Conservation (phyloP, 805 yeast genomes). For the Schizosaccharomyces octosporus region DNA sequence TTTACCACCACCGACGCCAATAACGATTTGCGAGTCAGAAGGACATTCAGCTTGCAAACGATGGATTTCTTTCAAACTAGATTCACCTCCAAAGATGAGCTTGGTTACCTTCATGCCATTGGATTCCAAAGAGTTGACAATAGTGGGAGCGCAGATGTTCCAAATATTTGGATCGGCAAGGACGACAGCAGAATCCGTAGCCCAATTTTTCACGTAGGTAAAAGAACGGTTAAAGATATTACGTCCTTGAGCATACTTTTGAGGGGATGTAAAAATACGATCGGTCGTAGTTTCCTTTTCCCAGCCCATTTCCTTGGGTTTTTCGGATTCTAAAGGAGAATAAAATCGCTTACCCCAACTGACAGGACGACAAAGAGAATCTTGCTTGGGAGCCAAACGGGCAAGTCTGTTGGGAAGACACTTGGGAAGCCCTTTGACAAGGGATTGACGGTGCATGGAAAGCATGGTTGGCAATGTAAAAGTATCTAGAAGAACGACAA, state of each 20-base stretch:
- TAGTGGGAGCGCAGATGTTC: background rate
- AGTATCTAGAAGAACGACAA: too few species aligned
- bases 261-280: background rate
- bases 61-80: background rate
- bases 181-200: background rate
- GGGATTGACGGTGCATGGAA: too few species aligned
- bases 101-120: background rate
- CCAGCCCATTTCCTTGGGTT: background rate
- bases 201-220: background rate
- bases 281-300: background rate
- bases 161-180: background rate
- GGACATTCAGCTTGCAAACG: background rate
- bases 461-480: too few species aligned
- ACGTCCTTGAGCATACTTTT: conserved; percentile 1
- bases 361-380: too few species aligned
- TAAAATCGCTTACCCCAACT: background rate
- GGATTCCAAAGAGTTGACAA: background rate
- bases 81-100: background rate
- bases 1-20: conserved; percentile 20
- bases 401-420: background rate
- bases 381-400: background rate
- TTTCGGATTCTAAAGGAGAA: background rate
- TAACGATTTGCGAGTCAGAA: background rate
- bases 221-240: background rate
- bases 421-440: background rate